Evolutionary conservation across 495 filamentous ascomycete genomes (phyloP).

Genomic region (Hyaloscypha hepaticicola): DNA sequence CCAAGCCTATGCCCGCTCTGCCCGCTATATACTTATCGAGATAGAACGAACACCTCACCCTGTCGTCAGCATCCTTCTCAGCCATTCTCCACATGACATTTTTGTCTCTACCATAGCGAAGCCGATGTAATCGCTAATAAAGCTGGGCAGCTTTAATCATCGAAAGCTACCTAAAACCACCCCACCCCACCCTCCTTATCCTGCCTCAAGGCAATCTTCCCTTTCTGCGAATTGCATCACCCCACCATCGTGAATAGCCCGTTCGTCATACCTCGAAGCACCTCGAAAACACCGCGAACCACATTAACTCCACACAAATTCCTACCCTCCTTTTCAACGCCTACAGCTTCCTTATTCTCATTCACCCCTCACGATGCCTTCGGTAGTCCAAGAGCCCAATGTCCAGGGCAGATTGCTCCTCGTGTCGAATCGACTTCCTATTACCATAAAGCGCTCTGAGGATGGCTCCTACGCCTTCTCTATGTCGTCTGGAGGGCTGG

Average conservation of each 20-base stretch:
- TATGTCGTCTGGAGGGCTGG: slow-evolving; percentile 93
- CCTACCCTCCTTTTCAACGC: not conserved
- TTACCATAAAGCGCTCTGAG: slow-evolving; percentile 89
- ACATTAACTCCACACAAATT: not conserved
- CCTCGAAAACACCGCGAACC: not conserved
- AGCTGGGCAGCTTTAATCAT: slow-evolving; percentile 12
- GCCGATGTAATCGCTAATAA: slow-evolving; percentile 13
- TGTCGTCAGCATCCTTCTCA: not conserved
- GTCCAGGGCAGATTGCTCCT: slow-evolving; percentile 61
- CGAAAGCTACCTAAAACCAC: not conserved
- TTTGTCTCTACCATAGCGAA: not conserved
- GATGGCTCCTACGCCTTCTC: slow-evolving; percentile 81
- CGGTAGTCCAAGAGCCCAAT: slow-evolving; percentile 23
- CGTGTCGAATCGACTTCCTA: slow-evolving; percentile 89
- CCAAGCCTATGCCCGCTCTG: not conserved
- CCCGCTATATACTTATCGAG: not conserved
- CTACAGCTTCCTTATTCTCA: not conserved
- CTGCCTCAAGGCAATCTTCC: not conserved
- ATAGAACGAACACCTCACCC: not conserved
- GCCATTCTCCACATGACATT: not conserved
- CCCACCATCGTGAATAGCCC: slow-evolving; percentile 1
- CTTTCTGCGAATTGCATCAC: not conserved
- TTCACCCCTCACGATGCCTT: slow-evolving; percentile 26
- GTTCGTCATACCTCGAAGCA: not conserved
- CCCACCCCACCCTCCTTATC: not conserved